Base-by-base conservation (phyloP, 768 basidiomycete species). In the Panus rudis region DNA sequence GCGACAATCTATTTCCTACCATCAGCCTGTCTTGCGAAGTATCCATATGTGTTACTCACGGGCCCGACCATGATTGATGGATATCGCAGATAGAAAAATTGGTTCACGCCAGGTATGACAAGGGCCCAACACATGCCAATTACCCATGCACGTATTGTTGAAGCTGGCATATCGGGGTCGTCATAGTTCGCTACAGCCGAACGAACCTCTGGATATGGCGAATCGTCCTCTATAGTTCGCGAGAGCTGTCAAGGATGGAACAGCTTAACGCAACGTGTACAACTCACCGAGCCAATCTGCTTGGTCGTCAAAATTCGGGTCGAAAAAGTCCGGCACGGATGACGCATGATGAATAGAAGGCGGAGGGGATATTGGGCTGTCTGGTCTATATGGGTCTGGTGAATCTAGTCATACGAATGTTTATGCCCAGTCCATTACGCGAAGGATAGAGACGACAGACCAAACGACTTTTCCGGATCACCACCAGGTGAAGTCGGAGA, bases 141-240 rank as follows among this genome's bases (percentile, higher is more conserved):
- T 5, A 72, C 61, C 83, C 83, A 86, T 3, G 78, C 73, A 25
- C 86, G 79, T 32, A 88, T 33, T 0, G 84, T 86, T 26, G 66
- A 68, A 6, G 72, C 75, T 1, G 81, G 81, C 65, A 84, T 83
- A 26, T 62, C 61, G 4, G 72, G 72, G 56, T 86, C 84, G 53
- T 87, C 84, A 24, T 74, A 78, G 59, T 83, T 84, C 16, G 80
- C 76, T 7, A 86, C 84, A 6, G 84, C 83, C 6, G 81, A 78
- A 34, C 84, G 76, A 11, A 87, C 85, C 58, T 91, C 88, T 5
- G 84, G 84, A 56, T 91, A 91, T 4, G 88, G 88, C 3, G 85
- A 88, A 58, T 90, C 88, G 50, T 89, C 83, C 56, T 74, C 73
- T 68, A 16, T n/a, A 16, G 21, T 17, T 22, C 14, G n/a, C 7